A percentile compares a stretch with the other conserved stretches of the same genome.
phyloP scores from a whole-genome alignment of 2,329 filamentous ascomycete genomes.

The Magnaporthiopsis rhizophila region DNA sequence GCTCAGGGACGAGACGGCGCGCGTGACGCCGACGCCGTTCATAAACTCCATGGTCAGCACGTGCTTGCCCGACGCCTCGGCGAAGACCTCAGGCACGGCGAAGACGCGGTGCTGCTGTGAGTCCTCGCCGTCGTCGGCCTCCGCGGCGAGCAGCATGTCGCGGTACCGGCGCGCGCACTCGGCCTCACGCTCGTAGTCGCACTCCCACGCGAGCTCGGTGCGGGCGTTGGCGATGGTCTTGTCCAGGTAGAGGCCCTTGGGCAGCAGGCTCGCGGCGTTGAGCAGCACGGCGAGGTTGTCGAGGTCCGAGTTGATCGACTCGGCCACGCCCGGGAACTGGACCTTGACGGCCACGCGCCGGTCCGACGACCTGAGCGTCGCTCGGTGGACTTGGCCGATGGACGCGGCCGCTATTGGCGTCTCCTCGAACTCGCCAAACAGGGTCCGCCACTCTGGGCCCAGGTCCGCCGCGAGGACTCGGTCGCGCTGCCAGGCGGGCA shows the following conservation, averaged over 20 bases:
- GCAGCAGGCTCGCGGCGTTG: conserved; percentile 81
- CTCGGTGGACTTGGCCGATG: conserved; percentile 92
- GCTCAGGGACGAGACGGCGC: conserved; percentile 62
- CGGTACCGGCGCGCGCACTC: conserved; percentile 70
- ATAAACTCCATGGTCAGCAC: conserved; percentile 81
- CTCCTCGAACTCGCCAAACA: conserved; percentile 82
- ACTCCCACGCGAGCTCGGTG: conserved; percentile 91
- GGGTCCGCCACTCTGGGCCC: conserved; percentile 72
- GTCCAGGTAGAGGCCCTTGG: conserved; percentile 86
- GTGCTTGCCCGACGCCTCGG: conserved; percentile 18
- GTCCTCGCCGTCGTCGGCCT: conserved; percentile 37
- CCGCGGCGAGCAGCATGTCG: conserved; percentile 53
- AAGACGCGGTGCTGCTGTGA: conserved; percentile 54
- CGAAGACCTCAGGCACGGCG: conserved; percentile 50
- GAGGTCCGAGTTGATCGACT: conserved; percentile 93
- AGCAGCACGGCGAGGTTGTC: conserved; percentile 88
- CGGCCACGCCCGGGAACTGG: conserved; percentile 92
- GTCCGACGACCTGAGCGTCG: conserved; percentile 66
- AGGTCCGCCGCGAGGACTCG: conserved; percentile 73
- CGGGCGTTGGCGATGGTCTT: conserved; percentile 96
- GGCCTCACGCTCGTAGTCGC: conserved; percentile 87
- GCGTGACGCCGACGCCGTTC: conserved; percentile 77
- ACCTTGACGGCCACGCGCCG: conserved; percentile 87
- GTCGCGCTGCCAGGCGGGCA: conserved; percentile 90
- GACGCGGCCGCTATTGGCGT: conserved; percentile 90